A percentile compares a stretch with the other conserved stretches of the same genome.
These are phyloP conservation scores for Solanum clarkiae DNA, from an alignment of 257 asterid genomes.

Conservation along the genomic window DNA sequence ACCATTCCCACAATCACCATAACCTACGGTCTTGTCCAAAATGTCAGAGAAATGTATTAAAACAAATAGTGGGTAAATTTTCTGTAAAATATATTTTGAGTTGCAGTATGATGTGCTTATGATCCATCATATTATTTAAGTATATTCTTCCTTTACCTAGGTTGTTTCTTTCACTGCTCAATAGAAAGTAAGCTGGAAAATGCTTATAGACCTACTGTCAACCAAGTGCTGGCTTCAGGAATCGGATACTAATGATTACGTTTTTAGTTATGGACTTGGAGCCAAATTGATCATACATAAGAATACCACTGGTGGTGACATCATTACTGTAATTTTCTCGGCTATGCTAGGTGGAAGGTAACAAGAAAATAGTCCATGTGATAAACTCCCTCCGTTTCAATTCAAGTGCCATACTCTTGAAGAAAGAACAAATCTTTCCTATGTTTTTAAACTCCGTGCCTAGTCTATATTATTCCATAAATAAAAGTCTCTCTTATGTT, in stretches of 20 bases:
- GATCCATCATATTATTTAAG: not conserved
- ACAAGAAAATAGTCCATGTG: constrained; percentile 1
- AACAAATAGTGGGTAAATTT: constrained; percentile 39
- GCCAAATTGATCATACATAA: constrained; percentile 30
- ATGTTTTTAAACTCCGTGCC: not conserved
- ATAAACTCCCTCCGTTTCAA: not conserved
- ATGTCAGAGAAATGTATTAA: constrained; percentile 48
- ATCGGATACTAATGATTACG: constrained; percentile 16
- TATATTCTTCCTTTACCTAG: constrained; percentile 7
- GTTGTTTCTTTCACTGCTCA: constrained; percentile 69
- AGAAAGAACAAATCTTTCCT: not conserved
- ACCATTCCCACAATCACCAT: constrained; percentile 26
- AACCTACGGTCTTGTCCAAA: constrained; percentile 25
- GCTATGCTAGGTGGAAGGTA: constrained; percentile 61
- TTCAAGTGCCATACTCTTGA: not conserved
- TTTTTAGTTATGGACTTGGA: constrained; percentile 50
- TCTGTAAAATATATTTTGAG: not conserved
- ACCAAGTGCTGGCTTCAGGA: constrained; percentile 55
- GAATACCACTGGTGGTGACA: constrained; percentile 40
- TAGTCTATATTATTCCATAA: too few species aligned
- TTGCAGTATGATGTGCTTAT: not conserved
- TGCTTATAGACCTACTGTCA: constrained; percentile 25
- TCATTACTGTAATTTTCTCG: constrained; percentile 38
- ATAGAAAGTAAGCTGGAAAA: constrained; percentile 20
- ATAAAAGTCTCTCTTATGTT: too few species aligned